Base-by-base conservation (phyloP, 768 basidiomycete species). In the Suillus sp. region DNA sequence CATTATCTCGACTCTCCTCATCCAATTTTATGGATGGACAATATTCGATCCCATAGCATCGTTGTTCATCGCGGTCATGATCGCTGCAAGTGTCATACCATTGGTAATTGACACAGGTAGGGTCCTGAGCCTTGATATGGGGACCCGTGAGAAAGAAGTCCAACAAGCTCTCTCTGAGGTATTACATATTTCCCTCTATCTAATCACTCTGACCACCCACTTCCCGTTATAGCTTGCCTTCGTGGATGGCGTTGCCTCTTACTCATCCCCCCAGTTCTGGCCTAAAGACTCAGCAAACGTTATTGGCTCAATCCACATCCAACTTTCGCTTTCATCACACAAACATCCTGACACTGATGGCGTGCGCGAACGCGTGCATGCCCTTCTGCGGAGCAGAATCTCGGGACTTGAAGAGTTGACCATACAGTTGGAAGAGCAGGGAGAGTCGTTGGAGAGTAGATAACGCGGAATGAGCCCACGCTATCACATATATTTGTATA, bases 11-110 rank as follows among this genome's bases (percentile, higher is more conserved):
- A 99, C 97, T 2, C 79, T 99, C 20, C 84, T 99, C 61, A 99
- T 99, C 65, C 90, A 96, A 72, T 89, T 88, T 65, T 99, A 97
- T 69, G 96, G 97, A 27, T 99, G 96, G 95, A 98, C 96, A 14
- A 95, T 95, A 22, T 99, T 98, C 73, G 97, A 99, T 76, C 97
- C 97, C 1, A 95, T 99, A 64, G 97, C 97, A 0, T 96, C 94
- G 10, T 79, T 99, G 34, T 96, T 99, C 76, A 99, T 99, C 67
- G 97, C 97, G 6, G 78, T 93, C 10, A 79, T 99, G 67, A 99
- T 99, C 69, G 93, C 94, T 25, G 96, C 93, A 6, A 96, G 95
- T 72, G 97, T 99, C 22, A 82, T 96, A 27, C 97, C 97, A 13
- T 87, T 99, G 45, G 95, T 99, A 25, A 84, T 96, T 66, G 97